These are phyloP conservation scores for Staphylotrichum longicolle DNA, from an alignment of 495 filamentous ascomycete species.

Conservation along the genomic window DNA sequence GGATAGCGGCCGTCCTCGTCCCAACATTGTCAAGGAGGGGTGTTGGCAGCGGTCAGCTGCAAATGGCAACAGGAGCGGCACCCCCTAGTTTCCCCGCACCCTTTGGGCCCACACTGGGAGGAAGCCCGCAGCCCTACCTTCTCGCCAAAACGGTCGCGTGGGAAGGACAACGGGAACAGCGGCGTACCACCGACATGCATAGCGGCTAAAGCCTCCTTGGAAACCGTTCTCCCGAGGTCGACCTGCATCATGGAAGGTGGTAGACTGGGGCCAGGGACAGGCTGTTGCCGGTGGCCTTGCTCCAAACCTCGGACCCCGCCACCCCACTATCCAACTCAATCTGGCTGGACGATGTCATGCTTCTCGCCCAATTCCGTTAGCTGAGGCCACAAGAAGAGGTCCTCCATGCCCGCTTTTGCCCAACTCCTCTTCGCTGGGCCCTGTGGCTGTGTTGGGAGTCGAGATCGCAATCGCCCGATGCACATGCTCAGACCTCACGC, in stretches of 20 bases:
- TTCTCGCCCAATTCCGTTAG: constrained; percentile 22
- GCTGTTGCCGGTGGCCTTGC: too few relatives aligned
- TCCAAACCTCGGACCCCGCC: constrained; percentile 22
- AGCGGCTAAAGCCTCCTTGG: constrained; percentile 8
- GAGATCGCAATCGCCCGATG: constrained; percentile 14
- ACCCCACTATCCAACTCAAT: constrained; percentile 30
- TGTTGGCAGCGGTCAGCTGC: neutral
- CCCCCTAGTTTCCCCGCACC: constrained; percentile 5
- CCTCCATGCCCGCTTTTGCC: neutral
- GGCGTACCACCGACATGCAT: neutral
- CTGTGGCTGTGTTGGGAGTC: constrained; percentile 15
- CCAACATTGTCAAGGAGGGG: neutral
- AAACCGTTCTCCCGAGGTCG: constrained; percentile 5
- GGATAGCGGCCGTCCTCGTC: neutral
- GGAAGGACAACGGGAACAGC: neutral
- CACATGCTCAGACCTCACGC: constrained; percentile 22
- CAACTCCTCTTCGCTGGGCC: constrained; percentile 11
- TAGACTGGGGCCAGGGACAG: neutral
- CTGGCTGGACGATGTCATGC: constrained; percentile 29
- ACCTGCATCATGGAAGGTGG: constrained; percentile 16
- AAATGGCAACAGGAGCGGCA: neutral
- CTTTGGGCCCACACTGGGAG: neutral
- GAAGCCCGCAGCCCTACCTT: neutral
- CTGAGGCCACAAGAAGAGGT: constrained; percentile 9
- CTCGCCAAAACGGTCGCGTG: neutral